phyloP scores from a whole-genome alignment of 441 rosid species.

The Jatropha podagrica region DNA sequence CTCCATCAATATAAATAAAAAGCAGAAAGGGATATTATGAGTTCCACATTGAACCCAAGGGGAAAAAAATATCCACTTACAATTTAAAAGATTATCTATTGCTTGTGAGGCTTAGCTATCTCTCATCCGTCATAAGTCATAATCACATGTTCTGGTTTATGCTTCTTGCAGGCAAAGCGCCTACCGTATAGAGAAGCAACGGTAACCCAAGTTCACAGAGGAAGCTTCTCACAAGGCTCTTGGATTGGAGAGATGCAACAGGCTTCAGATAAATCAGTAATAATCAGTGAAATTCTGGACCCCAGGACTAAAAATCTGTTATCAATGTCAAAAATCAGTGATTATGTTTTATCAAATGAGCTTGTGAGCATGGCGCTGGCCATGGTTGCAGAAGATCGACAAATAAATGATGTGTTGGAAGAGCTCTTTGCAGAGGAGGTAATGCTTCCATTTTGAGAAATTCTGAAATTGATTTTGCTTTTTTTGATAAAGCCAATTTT shows the following conservation, averaged over 20 bases:
- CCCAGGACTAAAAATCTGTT: slow-evolving; percentile 70
- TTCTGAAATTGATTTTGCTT: slow-evolving; percentile 13
- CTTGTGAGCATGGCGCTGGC: slow-evolving; percentile 86
- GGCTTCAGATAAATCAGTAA: slow-evolving; percentile 69
- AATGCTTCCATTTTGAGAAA: slow-evolving; percentile 13
- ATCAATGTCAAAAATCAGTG: slow-evolving; percentile 73
- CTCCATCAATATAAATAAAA: neutral
- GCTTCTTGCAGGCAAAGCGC: slow-evolving; percentile 57
- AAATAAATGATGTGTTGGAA: slow-evolving; percentile 64
- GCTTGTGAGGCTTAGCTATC: neutral
- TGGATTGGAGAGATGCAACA: slow-evolving; percentile 88
- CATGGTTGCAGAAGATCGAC: slow-evolving; percentile 81
- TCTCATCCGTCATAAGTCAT: neutral
- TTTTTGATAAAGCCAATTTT: neutral
- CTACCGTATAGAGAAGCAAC: slow-evolving; percentile 57
- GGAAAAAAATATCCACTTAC: neutral
- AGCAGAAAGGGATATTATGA: neutral
- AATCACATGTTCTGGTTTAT: slow-evolving; percentile 14
- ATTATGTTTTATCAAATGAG: slow-evolving; percentile 71
- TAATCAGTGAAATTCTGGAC: slow-evolving; percentile 72
- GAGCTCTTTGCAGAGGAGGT: slow-evolving; percentile 85
- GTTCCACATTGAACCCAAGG: neutral
- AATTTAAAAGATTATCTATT: neutral
- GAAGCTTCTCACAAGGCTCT: slow-evolving; percentile 55
- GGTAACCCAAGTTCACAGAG: slow-evolving; percentile 38